Percentiles rank a stretch among this genome's conserved stretches.
phyloP scores from a whole-genome alignment of 2,329 filamentous ascomycete genomes.

The Curvularia eragrostidis region DNA sequence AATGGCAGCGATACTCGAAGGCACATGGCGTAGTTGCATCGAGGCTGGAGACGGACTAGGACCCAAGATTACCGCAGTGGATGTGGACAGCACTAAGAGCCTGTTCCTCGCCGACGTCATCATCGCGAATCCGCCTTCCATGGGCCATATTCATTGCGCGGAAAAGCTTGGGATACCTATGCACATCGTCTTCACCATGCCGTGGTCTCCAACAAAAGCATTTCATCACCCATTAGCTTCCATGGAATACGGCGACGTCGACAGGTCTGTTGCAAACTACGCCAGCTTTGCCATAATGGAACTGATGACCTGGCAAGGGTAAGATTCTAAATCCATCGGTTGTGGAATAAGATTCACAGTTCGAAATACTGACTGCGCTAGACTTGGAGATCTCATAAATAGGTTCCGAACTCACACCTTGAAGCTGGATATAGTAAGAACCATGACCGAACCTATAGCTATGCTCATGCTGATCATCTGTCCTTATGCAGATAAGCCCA shows the following conservation, averaged over 20 bases:
- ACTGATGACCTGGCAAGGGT: slow-evolving; percentile 59
- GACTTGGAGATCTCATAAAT: slow-evolving; percentile 58
- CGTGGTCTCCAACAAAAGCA: slow-evolving; percentile 55
- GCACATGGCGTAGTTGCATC: slow-evolving; percentile 49
- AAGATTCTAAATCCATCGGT: neutral
- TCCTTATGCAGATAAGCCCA: slow-evolving; percentile 26
- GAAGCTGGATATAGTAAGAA: slow-evolving; percentile 50
- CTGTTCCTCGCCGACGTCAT: slow-evolving; percentile 76
- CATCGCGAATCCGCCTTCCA: slow-evolving; percentile 35
- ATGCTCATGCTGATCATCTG: neutral
- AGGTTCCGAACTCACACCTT: slow-evolving; percentile 50
- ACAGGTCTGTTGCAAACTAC: slow-evolving; percentile 51
- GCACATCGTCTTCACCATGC: slow-evolving; percentile 84
- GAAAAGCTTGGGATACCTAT: slow-evolving; percentile 75
- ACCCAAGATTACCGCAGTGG: slow-evolving; percentile 14
- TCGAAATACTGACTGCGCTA: slow-evolving; percentile 4
- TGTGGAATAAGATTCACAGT: neutral
- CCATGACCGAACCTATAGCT: neutral
- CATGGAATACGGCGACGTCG: slow-evolving; percentile 48
- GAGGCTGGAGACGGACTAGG: slow-evolving; percentile 47
- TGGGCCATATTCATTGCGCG: slow-evolving; percentile 66
- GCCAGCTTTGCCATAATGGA: slow-evolving; percentile 58
- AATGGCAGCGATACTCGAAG: slow-evolving; percentile 40
- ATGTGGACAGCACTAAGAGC: slow-evolving; percentile 20
- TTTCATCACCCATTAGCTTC: slow-evolving; percentile 62